These are phyloP conservation scores for Paecilomyces sp. DNA, from an alignment of 2,329 filamentous ascomycete species.

Conservation along the genomic window DNA sequence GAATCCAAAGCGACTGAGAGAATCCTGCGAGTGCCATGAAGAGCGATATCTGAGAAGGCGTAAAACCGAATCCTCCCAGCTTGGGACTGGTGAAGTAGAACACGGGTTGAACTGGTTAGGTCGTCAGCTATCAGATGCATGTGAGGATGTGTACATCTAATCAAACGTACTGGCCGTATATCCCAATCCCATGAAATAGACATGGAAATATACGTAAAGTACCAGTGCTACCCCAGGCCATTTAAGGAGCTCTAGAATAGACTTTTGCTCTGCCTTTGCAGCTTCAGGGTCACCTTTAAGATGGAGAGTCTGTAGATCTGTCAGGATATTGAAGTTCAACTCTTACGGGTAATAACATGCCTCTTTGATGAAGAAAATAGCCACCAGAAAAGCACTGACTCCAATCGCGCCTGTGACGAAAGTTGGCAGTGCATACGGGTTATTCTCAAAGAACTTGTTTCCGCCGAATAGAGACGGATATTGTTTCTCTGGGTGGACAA, in stretches of 20 bases:
- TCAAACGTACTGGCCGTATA: slow-evolving; percentile 53
- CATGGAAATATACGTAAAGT: slow-evolving; percentile 58
- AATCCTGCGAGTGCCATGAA: slow-evolving; percentile 59
- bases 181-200: slow-evolving; percentile 61
- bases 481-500: slow-evolving; percentile 60
- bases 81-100: slow-evolving; percentile 58
- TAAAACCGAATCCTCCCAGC: slow-evolving; percentile 61
- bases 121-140: background rate
- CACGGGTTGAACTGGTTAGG: slow-evolving; percentile 48
- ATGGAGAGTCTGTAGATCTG: slow-evolving; percentile 22
- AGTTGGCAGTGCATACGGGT: slow-evolving; percentile 60
- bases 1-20: slow-evolving; percentile 63
- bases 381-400: slow-evolving; percentile 46
- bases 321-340: slow-evolving; percentile 7
- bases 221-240: slow-evolving; percentile 60
- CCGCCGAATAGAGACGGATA: slow-evolving; percentile 54
- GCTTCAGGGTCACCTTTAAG: slow-evolving; percentile 13
- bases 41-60: slow-evolving; percentile 55
- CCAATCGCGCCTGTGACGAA: slow-evolving; percentile 52
- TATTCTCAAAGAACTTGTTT: slow-evolving; percentile 53
- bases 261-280: background rate
- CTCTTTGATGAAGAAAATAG: slow-evolving; percentile 56
- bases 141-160: background rate
- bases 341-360: slow-evolving; percentile 6
- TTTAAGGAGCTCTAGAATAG: slow-evolving; percentile 44